A percentile compares a stretch with the other conserved stretches of the same genome.
Conservation (phyloP, 2,329 filamentous ascomycete genomes). For the Cadophora sp. region DNA sequence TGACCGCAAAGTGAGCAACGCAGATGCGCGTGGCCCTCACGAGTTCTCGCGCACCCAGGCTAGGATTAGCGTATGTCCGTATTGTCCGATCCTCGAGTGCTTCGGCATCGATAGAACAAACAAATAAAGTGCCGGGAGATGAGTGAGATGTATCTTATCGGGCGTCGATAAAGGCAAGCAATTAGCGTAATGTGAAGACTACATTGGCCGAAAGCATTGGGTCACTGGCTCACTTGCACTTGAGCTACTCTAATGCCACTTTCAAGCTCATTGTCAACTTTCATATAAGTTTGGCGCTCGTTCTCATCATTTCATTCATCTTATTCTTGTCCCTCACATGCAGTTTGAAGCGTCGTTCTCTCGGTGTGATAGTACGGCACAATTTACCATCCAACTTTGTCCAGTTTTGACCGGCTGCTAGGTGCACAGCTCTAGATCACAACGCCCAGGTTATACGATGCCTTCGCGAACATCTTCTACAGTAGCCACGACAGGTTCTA, state of each 20-base stretch:
- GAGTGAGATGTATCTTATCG: not conserved
- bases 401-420: not conserved
- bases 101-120: not conserved
- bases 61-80: not conserved
- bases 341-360: too few species aligned
- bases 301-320: too few species aligned
- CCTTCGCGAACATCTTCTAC: not conserved
- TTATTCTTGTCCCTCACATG: too few species aligned
- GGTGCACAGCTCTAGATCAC: too few species aligned
- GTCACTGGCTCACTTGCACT: too few species aligned
- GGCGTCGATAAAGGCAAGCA: too few species aligned
- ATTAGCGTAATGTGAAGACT: too few species aligned
- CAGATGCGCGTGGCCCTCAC: not conserved
- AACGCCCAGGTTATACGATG: not conserved
- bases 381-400: too few species aligned
- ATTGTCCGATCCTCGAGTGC: not conserved
- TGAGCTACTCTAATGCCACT: too few species aligned
- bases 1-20: not conserved
- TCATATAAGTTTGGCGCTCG: too few species aligned
- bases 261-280: too few species aligned
- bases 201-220: not conserved
- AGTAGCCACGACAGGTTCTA: not conserved
- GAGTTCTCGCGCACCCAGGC: not conserved
- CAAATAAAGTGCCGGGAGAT: not conserved
- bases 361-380: too few species aligned